Percentiles rank a stretch among this genome's conserved stretches.
Evolutionary conservation across 176 grass and related monocot species (phyloP).

Genomic region (Dactylis glomerata): DNA sequence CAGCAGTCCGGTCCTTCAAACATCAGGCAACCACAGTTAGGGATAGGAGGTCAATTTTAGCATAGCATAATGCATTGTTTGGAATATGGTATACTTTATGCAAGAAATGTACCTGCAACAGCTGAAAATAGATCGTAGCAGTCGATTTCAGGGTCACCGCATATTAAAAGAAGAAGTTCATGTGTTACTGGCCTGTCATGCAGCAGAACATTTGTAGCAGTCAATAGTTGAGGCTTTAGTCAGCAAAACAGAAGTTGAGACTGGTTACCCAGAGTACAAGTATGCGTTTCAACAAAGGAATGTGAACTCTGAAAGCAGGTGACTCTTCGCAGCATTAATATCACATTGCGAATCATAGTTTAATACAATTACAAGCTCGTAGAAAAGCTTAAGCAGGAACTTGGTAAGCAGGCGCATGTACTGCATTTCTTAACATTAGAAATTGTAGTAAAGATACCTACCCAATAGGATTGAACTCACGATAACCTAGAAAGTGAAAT

Average conservation of each 20-base stretch:
- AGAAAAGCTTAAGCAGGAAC: background rate
- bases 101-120: conserved; percentile 28
- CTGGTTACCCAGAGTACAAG: conserved; percentile 5
- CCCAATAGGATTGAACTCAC: conserved; percentile 53
- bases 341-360: background rate
- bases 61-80: background rate
- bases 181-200: conserved; percentile 32
- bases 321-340: background rate
- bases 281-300: background rate
- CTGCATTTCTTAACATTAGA: conserved; percentile 3
- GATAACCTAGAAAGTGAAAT: conserved; percentile 43
- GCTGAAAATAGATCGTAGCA: conserved; percentile 47
- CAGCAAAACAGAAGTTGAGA: background rate
- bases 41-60: background rate
- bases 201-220: background rate
- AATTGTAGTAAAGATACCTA: conserved; percentile 26
- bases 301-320: background rate
- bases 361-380: background rate
- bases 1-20: conserved; percentile 53
- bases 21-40: background rate
- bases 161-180: conserved; percentile 28
- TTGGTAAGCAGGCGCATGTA: background rate
- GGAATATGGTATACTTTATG: background rate
- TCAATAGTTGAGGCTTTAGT: background rate
- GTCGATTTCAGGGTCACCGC: conserved; percentile 37